phyloP scores from a whole-genome alignment of 768 basidiomycete species.

The Amanita fuliginea region DNA sequence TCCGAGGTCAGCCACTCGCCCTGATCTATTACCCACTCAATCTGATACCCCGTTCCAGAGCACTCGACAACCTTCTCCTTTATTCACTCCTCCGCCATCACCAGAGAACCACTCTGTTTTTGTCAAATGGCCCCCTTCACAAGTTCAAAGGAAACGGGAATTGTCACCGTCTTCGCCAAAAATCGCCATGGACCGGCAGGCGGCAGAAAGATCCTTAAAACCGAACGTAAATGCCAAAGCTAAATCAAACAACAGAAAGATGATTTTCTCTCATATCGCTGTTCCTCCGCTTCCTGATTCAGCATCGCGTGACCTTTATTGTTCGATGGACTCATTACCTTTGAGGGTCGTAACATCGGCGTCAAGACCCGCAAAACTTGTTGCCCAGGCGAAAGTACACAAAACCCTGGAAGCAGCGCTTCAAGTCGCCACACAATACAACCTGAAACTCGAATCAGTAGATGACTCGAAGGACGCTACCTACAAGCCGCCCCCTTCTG shows the following conservation, averaged over 20 bases:
- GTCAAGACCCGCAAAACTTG: background rate
- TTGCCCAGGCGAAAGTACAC: background rate
- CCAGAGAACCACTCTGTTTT: background rate
- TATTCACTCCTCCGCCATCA: conserved; percentile 13
- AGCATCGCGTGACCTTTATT: conserved; percentile 10
- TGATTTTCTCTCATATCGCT: conserved; percentile 13
- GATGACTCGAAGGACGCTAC: background rate
- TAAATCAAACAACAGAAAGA: background rate
- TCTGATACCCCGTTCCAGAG: conserved; percentile 3
- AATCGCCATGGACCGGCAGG: background rate
- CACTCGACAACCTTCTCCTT: background rate
- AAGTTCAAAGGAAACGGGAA: background rate
- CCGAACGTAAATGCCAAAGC: background rate
- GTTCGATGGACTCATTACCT: conserved; percentile 4
- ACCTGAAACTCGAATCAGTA: background rate
- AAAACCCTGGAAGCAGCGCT: background rate
- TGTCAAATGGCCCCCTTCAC: too few species aligned
- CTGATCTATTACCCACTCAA: background rate
- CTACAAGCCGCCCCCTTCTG: background rate
- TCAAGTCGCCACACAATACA: background rate
- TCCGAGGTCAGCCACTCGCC: background rate
- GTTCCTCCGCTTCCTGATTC: conserved; percentile 14
- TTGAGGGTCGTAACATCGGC: background rate
- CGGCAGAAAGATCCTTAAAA: background rate
- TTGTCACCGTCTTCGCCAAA: background rate